phyloP scores from a whole-genome alignment of 129 eudicot species.

The Centrapalus pauciflorus region DNA sequence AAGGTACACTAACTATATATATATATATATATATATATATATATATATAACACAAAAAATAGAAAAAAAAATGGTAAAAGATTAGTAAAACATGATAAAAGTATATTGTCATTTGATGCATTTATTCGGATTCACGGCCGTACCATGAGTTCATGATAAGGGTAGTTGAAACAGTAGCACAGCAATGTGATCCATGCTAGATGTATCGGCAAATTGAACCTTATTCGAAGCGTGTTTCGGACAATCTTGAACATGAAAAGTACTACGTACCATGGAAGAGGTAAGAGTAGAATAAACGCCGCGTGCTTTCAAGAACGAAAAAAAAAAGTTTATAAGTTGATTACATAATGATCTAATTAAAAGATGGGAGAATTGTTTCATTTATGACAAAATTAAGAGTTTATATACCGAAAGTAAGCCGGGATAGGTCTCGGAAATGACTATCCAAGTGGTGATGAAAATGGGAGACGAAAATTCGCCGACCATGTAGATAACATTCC shows the following conservation, averaged over 20 bases:
- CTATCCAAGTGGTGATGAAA: neutral
- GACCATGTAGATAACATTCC: neutral
- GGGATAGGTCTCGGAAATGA: neutral
- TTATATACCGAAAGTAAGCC: neutral
- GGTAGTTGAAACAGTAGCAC: neutral
- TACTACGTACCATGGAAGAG: neutral
- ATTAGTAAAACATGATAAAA: neutral
- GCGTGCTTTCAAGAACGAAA: neutral
- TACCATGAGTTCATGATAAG: neutral
- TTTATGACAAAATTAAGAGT: neutral
- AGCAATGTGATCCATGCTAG: neutral
- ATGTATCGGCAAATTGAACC: conserved; percentile 3
- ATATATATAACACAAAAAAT: no score
- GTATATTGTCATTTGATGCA: neutral
- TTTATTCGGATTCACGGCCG: no score
- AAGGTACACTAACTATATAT: neutral
- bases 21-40: no score
- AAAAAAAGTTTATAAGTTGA: no score
- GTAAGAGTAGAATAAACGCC: neutral
- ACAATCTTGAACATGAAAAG: no score
- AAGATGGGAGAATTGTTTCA: no score
- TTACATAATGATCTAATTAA: no score
- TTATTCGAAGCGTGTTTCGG: neutral
- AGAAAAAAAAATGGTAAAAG: neutral
- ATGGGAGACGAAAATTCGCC: neutral